Base-by-base conservation (phyloP, 2,329 filamentous ascomycete species). In the Coniochaeta sp. region DNA sequence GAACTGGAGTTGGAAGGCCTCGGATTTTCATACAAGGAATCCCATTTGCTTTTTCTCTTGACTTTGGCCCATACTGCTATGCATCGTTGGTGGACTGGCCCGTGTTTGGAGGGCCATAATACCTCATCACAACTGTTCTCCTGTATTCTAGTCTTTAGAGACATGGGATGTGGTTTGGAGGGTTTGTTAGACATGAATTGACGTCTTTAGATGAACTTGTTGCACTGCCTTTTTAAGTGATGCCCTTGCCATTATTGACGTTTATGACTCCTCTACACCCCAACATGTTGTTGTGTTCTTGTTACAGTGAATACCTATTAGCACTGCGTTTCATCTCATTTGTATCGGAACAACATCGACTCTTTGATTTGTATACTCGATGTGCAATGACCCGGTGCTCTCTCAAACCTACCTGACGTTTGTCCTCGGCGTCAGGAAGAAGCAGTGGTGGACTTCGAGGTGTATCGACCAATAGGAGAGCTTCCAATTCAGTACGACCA, bases 1-100 rank as follows among this genome's bases (percentile, higher is more conserved):
- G 67, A 64, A 63, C 64, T 63, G 67, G 65, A 69, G 68, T 70
- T 67, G 65, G 66, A 63, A 58, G 57, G 65, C 58, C 60, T n/a
- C 59, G 53, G 46, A 32, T 51, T 53, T 56, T 55, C 49, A 51
- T 52, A 48, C 52, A 48, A 31, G 45, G 45, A 48, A 28, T 28
- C 45, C 24, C n/a, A n/a, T n/a, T n/a, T n/a, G n/a, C n/a, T n/a
- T 24, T 48, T 31, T 48, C 7, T 48, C 30, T n/a, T 48, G 45
- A 48, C 45, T n/a, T n/a, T n/a, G 24, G n/a, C 13, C 42, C 45
- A 48, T 48, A 3, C 30, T 48, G 45, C 45, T 48, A 26, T 48
- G 45, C 45, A 48, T 48, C 16, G 18, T 42, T 42, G 18, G 18
- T 10, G 38, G n/a, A n/a, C n/a, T n/a, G n/a, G n/a, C 22, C 38